Evolutionary conservation across 768 basidiomycete species (phyloP).

Genomic region (Pleurotus salmoneostramineus): DNA sequence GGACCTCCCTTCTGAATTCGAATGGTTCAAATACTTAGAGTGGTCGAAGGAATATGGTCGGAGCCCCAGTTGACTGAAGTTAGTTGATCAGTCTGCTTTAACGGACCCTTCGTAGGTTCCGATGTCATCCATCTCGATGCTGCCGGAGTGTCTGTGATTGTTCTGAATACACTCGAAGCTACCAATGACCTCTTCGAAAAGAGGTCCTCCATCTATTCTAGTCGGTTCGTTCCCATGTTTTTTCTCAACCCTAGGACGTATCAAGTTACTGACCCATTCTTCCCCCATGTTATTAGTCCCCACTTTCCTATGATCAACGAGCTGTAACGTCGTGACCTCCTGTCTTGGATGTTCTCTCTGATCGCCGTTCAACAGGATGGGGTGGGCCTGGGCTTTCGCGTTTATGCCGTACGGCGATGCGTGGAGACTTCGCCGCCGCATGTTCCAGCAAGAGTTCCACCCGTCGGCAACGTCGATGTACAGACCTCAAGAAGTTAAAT

Average conservation of each 20-base stretch:
- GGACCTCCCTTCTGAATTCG: slow-evolving; percentile 13
- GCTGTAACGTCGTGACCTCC: slow-evolving; percentile 10
- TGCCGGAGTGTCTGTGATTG: slow-evolving; percentile 26
- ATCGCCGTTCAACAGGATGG: slow-evolving; percentile 27
- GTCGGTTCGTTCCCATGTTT: slow-evolving; percentile 20
- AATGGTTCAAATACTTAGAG: slow-evolving; percentile 16
- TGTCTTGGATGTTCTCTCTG: not conserved
- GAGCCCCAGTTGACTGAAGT: not conserved
- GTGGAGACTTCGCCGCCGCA: slow-evolving; percentile 37
- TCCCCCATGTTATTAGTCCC: slow-evolving; percentile 14
- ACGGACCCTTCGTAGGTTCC: slow-evolving; percentile 17
- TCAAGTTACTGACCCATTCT: not conserved
- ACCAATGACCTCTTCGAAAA: slow-evolving; percentile 38
- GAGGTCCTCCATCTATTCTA: slow-evolving; percentile 37
- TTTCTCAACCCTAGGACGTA: not conserved
- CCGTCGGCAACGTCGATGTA: slow-evolving; percentile 24
- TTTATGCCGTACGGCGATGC: slow-evolving; percentile 33
- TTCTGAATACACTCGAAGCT: slow-evolving; percentile 29
- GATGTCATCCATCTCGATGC: slow-evolving; percentile 25
- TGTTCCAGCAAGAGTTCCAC: slow-evolving; percentile 39
- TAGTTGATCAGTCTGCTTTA: not conserved
- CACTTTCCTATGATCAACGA: slow-evolving; percentile 24
- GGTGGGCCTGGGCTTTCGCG: slow-evolving; percentile 34
- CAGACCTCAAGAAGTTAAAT: slow-evolving; percentile 23
- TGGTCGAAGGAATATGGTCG: slow-evolving; percentile 19